A percentile compares a stretch with the other conserved stretches of the same genome.
Evolutionary conservation across 208 protist genomes (phyloP).

Genomic region (Crithidia fasciculata): DNA sequence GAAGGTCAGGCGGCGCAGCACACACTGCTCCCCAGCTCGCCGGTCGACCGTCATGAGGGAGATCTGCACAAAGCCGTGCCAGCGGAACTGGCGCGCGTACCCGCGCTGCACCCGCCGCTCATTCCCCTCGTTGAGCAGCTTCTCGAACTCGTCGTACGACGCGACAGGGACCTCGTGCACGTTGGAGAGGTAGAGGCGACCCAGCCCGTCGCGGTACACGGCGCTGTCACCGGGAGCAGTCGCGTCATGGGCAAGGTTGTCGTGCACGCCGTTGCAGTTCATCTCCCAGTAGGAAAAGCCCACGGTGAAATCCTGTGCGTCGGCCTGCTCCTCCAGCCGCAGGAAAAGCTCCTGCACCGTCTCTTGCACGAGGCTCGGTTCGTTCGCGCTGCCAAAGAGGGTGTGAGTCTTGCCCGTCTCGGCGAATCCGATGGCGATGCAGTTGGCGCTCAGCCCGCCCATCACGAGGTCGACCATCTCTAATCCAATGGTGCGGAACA

Average conservation of each 20-base stretch:
- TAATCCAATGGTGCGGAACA: slow-evolving; percentile 79
- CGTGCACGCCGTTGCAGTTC: slow-evolving; percentile 75
- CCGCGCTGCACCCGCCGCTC: slow-evolving; percentile 52
- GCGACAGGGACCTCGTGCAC: slow-evolving; percentile 63
- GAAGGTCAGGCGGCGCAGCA: slow-evolving; percentile 85
- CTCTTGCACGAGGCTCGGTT: slow-evolving; percentile 86
- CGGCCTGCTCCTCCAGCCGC: slow-evolving; percentile 56
- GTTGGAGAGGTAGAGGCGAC: slow-evolving; percentile 73
- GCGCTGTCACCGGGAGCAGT: slow-evolving; percentile 27
- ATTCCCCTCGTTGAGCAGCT: slow-evolving; percentile 67
- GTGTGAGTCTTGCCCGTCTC: slow-evolving; percentile 90
- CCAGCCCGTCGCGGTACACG: slow-evolving; percentile 74
- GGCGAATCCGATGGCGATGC: slow-evolving; percentile 72
- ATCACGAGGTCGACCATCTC: slow-evolving; percentile 89
- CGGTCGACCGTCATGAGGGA: slow-evolving; percentile 77
- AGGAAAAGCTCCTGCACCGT: slow-evolving; percentile 82
- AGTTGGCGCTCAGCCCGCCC: slow-evolving; percentile 81
- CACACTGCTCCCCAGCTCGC: slow-evolving; percentile 50
- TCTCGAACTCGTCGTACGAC: slow-evolving; percentile 73
- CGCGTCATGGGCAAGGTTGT: slow-evolving; percentile 53
- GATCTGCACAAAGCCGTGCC: slow-evolving; percentile 90
- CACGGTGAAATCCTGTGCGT: slow-evolving; percentile 63
- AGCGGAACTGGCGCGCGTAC: slow-evolving; percentile 60
- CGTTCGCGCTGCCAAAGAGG: slow-evolving; percentile 80
- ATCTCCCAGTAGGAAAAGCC: slow-evolving; percentile 89